Evolutionary conservation across 805 yeast genomes (phyloP).

Genomic region (Kodamaea leandrae): DNA sequence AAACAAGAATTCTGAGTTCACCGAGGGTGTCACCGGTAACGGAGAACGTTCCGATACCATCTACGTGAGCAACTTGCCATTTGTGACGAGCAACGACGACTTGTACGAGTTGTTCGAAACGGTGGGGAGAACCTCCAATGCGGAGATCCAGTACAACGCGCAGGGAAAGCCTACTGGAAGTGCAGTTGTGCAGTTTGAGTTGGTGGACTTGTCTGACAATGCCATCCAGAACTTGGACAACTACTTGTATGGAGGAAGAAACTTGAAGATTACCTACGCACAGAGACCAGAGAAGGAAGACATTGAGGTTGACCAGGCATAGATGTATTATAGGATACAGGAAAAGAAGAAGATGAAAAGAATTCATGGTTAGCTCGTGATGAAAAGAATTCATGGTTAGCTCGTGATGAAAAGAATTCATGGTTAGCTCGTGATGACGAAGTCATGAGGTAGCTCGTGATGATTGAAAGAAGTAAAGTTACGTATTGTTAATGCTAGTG

Average conservation of each 20-base stretch:
- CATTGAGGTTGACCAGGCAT: constrained; percentile 1
- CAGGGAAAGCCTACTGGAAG: constrained; percentile 72
- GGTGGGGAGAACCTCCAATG: constrained; percentile 69
- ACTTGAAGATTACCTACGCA: constrained; percentile 68
- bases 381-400: no score
- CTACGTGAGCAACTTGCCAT: constrained; percentile 78
- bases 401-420: no score
- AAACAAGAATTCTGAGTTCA: constrained; percentile 51
- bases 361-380: no score
- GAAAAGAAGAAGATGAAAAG: no score
- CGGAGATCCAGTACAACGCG: constrained; percentile 63
- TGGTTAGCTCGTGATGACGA: no score
- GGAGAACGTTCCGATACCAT: constrained; percentile 51
- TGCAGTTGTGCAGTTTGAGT: constrained; percentile 80
- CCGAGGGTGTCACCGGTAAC: constrained; percentile 62
- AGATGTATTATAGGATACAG: background rate
- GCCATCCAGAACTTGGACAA: constrained; percentile 75
- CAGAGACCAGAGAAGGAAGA: constrained; percentile 17
- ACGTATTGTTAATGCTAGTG: no score
- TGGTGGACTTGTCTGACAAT: constrained; percentile 62
- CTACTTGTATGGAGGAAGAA: constrained; percentile 83
- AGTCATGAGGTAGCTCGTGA: no score
- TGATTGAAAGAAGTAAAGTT: no score
- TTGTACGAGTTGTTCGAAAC: constrained; percentile 82
- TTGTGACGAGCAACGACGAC: constrained; percentile 83